phyloP scores from a whole-genome alignment of 179 eudicot species.

The Spergularia azorica region DNA sequence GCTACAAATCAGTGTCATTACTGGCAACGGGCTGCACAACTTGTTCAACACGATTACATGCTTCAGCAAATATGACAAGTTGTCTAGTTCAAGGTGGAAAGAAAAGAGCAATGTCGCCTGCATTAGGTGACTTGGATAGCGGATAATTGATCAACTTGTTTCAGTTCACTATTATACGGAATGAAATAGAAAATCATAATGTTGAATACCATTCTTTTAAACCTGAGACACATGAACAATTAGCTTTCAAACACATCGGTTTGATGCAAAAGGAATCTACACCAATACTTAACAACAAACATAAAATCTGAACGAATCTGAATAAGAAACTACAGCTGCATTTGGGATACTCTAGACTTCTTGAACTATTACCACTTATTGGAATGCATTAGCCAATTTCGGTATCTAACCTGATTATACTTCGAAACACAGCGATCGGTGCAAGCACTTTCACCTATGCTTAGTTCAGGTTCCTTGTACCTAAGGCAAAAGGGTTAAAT shows the following conservation, averaged over 20 bases:
- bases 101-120: background rate
- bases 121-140: background rate
- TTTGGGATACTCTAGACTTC: background rate
- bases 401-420: conserved; percentile 70
- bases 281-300: no score
- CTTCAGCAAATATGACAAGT: no score
- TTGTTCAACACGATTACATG: no score
- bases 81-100: background rate
- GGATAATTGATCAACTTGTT: background rate
- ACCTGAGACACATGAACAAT: background rate
- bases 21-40: no score
- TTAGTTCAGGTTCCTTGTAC: conserved; percentile 80
- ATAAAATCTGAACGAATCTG: background rate
- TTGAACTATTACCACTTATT: background rate
- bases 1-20: no score
- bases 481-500: conserved; percentile 36
- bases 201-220: background rate
- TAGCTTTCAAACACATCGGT: background rate
- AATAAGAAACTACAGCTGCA: background rate
- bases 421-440: conserved; percentile 89
- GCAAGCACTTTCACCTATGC: conserved; percentile 85
- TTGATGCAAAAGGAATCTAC: no score
- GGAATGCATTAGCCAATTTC: background rate
- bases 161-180: no score
- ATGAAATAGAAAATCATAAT: background rate